Base-by-base conservation (phyloP, 2,329 filamentous ascomycete species). In the Conoideocrella luteorostrata region DNA sequence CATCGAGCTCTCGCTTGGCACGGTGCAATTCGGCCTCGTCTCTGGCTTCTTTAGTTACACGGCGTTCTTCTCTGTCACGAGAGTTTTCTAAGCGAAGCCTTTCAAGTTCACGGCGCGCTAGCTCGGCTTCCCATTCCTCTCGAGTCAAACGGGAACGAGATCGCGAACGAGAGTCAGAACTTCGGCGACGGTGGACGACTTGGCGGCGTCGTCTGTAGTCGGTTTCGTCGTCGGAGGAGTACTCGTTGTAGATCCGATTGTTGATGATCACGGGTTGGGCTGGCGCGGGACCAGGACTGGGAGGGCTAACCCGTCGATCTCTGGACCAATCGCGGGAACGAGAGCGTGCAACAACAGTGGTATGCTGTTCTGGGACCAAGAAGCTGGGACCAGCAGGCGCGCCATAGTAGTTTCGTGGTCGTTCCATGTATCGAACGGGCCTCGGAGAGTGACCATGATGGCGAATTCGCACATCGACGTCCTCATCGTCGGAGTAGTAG, bases 241-340 rank as follows among this genome's bases (percentile, higher is more conserved):
- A 52, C 18, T 72, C 66, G 47, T 73, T 72, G 52, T 74, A 71
- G 45, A 76, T 72, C 45, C 66, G 66, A 57, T 78, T 80, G 55
- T 78, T 77, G 56, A 80, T 79, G 41, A 80, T 71, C 38, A 80
- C 67, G 1, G 75, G 74, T 13, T 63, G 59, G 15, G 55, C 60
- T 9, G 57, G 57, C 6, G 61, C 5, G 28, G 28, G 22, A 30
- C 35, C n/a, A 26, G 52, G 56, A 22, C 56, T 54, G 39, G 49
- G 67, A 18, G 69, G 68, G 47, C 59, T 65, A 10, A 66, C 65
- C 15, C 67, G 67, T 26, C 71, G 69, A 49, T 75, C 72, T 20
- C 69, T 69, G 17, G 72, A 75, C 18, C 69, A 68, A 22, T 62
- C 59, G 13, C 56, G 59, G 9, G 64, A 66, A 12, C 57, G 56